Conservation (phyloP, 768 basidiomycete genomes). For the Suillus decipiens region DNA sequence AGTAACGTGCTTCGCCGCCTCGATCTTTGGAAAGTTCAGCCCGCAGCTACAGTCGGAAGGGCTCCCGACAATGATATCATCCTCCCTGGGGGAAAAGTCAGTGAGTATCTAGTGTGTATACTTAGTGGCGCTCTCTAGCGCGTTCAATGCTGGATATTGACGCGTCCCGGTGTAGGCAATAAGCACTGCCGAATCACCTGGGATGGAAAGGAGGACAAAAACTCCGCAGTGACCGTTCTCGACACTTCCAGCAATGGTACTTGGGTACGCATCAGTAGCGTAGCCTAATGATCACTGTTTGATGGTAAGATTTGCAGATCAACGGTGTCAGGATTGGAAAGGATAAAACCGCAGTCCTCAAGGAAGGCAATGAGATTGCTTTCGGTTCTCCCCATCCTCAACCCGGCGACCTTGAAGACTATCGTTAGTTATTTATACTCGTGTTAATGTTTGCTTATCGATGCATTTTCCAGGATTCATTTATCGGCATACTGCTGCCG, state of each 20-base stretch:
- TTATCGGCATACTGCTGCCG: slow-evolving; percentile 62
- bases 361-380: slow-evolving; percentile 80
- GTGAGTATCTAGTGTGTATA: slow-evolving; percentile 42
- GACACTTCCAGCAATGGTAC: slow-evolving; percentile 48
- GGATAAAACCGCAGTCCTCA: slow-evolving; percentile 42
- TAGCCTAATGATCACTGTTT: background rate
- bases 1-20: slow-evolving; percentile 51
- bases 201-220: slow-evolving; percentile 35
- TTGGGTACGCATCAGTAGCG: slow-evolving; percentile 29
- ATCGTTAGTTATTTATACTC: slow-evolving; percentile 51
- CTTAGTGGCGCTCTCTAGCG: slow-evolving; percentile 13
- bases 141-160: slow-evolving; percentile 19
- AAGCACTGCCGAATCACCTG: slow-evolving; percentile 39
- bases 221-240: slow-evolving; percentile 34
- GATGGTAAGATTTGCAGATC: slow-evolving; percentile 26
- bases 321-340: slow-evolving; percentile 44
- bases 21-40: slow-evolving; percentile 59
- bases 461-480: slow-evolving; percentile 55
- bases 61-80: slow-evolving; percentile 51
- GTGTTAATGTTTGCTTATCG: background rate
- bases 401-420: slow-evolving; percentile 61
- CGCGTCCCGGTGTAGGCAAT: slow-evolving; percentile 38
- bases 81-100: slow-evolving; percentile 73
- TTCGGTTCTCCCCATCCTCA: slow-evolving; percentile 66
- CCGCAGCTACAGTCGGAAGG: slow-evolving; percentile 57